phyloP scores from a whole-genome alignment of 2,329 filamentous ascomycete species.

The Diaporthe longicolla region DNA sequence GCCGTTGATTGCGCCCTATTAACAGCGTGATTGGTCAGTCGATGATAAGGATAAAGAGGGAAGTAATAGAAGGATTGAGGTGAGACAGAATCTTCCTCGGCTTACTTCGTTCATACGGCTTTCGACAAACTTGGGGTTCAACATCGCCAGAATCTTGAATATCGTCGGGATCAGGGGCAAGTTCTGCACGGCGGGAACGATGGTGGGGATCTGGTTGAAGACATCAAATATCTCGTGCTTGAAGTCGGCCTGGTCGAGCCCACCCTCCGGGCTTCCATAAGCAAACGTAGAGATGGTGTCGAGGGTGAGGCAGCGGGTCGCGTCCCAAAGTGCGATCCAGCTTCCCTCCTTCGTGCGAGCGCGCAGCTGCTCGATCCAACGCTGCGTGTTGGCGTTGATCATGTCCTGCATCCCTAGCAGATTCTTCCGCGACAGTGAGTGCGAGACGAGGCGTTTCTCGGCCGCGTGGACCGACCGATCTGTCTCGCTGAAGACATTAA shows the following conservation, averaged over 20 bases:
- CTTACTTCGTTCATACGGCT: background rate
- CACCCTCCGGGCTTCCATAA: background rate
- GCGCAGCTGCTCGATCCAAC: background rate
- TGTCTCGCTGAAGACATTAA: background rate
- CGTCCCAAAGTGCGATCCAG: conserved; percentile 5
- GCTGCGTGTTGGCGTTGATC: background rate
- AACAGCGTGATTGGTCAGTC: background rate
- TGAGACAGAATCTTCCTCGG: background rate
- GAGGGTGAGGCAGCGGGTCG: conserved; percentile 1
- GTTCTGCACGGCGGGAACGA: background rate
- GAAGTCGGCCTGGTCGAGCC: background rate
- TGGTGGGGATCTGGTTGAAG: background rate
- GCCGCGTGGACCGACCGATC: background rate
- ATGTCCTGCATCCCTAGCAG: conserved; percentile 10
- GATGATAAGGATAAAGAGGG: background rate
- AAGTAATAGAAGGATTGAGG: background rate
- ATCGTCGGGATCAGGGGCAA: background rate
- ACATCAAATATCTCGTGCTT: background rate
- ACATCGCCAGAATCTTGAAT: background rate
- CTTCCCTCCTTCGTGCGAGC: background rate
- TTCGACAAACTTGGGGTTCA: background rate
- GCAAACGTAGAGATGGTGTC: background rate
- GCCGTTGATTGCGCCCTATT: background rate
- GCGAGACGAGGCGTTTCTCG: conserved; percentile 4
- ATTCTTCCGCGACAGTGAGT: background rate